These are phyloP conservation scores for Mycena albidolilacea DNA, from an alignment of 768 basidiomycete species.

Conservation along the genomic window DNA sequence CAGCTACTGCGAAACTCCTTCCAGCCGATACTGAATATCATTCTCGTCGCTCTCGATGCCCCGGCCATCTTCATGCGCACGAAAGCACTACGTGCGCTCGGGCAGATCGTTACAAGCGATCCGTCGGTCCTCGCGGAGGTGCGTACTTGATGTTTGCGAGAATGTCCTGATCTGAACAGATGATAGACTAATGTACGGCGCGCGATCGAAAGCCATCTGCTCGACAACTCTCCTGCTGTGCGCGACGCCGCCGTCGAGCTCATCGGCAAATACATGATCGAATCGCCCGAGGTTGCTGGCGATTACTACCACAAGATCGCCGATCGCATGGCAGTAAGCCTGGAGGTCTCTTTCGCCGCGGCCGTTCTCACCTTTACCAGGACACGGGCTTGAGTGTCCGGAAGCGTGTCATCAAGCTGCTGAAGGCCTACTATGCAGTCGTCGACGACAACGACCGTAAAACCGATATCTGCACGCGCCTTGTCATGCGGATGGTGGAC, in stretches of 20 bases:
- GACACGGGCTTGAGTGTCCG: slow-evolving; percentile 95
- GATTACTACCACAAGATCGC: slow-evolving; percentile 93
- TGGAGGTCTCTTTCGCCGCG: background rate
- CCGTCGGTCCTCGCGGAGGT: slow-evolving; percentile 85
- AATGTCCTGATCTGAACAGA: slow-evolving; percentile 13
- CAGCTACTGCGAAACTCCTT: slow-evolving; percentile 87
- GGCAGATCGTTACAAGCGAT: slow-evolving; percentile 92
- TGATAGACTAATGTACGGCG: slow-evolving; percentile 81
- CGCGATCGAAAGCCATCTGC: slow-evolving; percentile 90
- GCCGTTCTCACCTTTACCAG: slow-evolving; percentile 56
- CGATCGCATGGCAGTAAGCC: slow-evolving; percentile 88
- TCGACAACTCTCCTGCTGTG: slow-evolving; percentile 94
- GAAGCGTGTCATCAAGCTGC: slow-evolving; percentile 95
- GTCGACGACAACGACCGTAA: slow-evolving; percentile 72
- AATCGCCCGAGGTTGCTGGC: slow-evolving; percentile 88
- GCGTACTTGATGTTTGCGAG: background rate
- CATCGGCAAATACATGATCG: slow-evolving; percentile 97
- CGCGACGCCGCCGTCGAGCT: slow-evolving; percentile 97
- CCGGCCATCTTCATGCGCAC: slow-evolving; percentile 93
- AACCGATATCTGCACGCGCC: slow-evolving; percentile 85
- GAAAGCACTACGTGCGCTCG: slow-evolving; percentile 91
- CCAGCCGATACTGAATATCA: slow-evolving; percentile 84
- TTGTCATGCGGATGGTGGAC: slow-evolving; percentile 89
- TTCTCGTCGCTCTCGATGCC: slow-evolving; percentile 86
- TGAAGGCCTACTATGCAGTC: slow-evolving; percentile 84